These are phyloP conservation scores for Neospora caninum DNA, from an alignment of 169 alveolate species.

Conservation along the genomic window DNA sequence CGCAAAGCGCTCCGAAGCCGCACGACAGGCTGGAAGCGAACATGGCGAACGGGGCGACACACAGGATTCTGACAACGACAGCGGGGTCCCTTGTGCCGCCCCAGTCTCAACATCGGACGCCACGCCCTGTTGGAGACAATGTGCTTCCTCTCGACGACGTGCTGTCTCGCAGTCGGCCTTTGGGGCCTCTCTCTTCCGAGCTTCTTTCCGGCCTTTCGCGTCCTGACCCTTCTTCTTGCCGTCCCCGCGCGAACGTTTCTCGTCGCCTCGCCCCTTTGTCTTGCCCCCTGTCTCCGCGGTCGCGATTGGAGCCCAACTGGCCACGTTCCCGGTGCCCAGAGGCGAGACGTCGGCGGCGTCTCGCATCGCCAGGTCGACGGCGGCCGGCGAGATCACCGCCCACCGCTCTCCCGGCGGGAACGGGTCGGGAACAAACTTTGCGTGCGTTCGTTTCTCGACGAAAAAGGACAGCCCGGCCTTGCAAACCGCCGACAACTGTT, in stretches of 20 bases:
- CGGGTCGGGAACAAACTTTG: not conserved
- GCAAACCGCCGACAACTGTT: not conserved
- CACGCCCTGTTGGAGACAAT: no score
- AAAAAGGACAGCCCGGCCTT: not conserved
- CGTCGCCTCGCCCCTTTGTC: not conserved
- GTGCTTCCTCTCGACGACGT: no score
- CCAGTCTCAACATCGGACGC: no score
- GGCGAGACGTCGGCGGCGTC: not conserved
- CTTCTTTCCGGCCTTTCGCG: not conserved
- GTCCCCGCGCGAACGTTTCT: not conserved
- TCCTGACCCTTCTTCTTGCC: not conserved
- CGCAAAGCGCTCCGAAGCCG: no score
- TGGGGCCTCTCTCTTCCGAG: not conserved
- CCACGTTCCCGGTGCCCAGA: not conserved
- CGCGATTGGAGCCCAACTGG: not conserved
- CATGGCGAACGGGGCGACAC: no score
- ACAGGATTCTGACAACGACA: no score
- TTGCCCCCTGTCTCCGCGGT: not conserved
- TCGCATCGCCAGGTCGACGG: not conserved
- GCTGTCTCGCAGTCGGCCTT: not conserved
- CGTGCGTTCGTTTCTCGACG: not conserved
- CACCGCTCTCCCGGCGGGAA: conserved; percentile 1
- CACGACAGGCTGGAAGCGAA: no score
- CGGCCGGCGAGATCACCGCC: not conserved
- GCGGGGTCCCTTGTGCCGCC: no score